These are phyloP conservation scores for Moniliophthora roreri DNA, from an alignment of 1,284 basidiomycete species.

Conservation along the genomic window DNA sequence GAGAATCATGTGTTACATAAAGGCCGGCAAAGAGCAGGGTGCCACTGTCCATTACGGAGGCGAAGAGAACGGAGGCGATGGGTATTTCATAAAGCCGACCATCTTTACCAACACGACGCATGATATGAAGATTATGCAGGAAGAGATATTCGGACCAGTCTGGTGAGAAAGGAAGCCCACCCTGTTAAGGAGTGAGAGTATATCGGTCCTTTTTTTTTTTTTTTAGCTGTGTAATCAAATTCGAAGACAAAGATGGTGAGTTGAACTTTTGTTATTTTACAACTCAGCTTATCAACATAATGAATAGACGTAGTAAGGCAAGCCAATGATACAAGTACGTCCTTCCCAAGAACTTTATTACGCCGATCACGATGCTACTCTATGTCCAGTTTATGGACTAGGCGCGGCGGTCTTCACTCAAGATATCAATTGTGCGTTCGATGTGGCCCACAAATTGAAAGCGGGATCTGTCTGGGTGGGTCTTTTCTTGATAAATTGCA, in stretches of 20 bases:
- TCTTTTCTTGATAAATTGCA: background rate
- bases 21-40: slow-evolving; percentile 81
- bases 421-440: slow-evolving; percentile 66
- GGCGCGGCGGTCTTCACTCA: slow-evolving; percentile 77
- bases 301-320: slow-evolving; percentile 57
- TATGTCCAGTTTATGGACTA: slow-evolving; percentile 56
- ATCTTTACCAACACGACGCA: slow-evolving; percentile 79
- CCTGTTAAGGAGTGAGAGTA: no score
- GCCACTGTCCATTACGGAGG: slow-evolving; percentile 85
- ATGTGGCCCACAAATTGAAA: slow-evolving; percentile 66
- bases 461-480: slow-evolving; percentile 71
- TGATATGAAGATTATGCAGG: slow-evolving; percentile 83
- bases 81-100: slow-evolving; percentile 63
- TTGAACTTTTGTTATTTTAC: slow-evolving; percentile 4
- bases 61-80: slow-evolving; percentile 59
- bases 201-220: no score
- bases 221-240: slow-evolving; percentile 74
- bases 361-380: background rate
- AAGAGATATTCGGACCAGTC: slow-evolving; percentile 92
- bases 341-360: background rate
- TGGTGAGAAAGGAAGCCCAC: no score
- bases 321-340: slow-evolving; percentile 76
- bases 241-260: slow-evolving; percentile 56
- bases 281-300: slow-evolving; percentile 5
- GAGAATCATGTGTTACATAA: slow-evolving; percentile 89